Base-by-base conservation (phyloP, 768 basidiomycete species). In the Chalciporus sphaerocephalus region DNA sequence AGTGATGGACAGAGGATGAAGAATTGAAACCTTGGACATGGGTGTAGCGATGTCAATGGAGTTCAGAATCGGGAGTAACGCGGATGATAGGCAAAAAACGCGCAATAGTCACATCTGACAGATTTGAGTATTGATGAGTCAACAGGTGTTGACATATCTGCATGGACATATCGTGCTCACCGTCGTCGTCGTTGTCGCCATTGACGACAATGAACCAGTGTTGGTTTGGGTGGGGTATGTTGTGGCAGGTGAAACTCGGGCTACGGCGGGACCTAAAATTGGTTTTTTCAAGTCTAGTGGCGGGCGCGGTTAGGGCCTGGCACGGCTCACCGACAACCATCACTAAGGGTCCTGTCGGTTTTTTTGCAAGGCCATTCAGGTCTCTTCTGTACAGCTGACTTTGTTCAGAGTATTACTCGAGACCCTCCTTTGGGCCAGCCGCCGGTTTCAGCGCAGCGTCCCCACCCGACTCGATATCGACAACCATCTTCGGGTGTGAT, bases 221-320 rank as follows among this genome's bases (percentile, higher is more conserved):
- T 47, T 56, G 50, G 21, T 38, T 15, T 11, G 35, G 10, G 36
- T 53, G 51, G 45, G 53, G 42, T 50, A 33, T 22, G 16, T 30
- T 10, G 28, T 30, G 40, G 52, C 32, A 20, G 35, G 35, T 24
- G n/a, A n/a, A n/a, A n/a, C n/a, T 42, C 20, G 17, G 39, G 32
- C 17, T n/a, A 15, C 20, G 42, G 46, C 38, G 44, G 36, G 43
- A 15, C 46, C 57, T 38, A 48, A 62, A 64, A 49, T 36, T 27
- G 53, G 62, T 37, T 28, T 51, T 57, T 53, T 47, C 48, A 34
- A 51, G 44, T 46, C 42, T 43, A 49, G 54, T 53, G 62, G 58
- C 49, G 50, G 57, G 52, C 63, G 63, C 65, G 60, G 63, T 41
- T 53, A 59, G 49, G 46, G 46, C 44, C 55, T 51, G 52, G 51